Evolutionary conservation across 352 stramenopile species (phyloP).

Genomic region (Globisporangium lucens): DNA sequence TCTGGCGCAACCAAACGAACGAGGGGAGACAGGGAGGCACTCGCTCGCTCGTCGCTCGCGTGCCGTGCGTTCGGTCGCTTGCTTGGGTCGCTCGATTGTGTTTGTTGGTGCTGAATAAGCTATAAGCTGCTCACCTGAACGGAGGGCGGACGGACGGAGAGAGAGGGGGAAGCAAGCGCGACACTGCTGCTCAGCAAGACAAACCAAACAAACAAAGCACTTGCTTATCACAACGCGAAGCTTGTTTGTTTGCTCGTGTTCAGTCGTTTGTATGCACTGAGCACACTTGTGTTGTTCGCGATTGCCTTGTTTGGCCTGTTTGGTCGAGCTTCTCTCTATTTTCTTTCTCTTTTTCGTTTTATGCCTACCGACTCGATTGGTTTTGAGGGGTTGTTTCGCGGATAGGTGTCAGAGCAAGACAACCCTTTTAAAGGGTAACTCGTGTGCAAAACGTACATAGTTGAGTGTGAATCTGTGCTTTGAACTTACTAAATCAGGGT

Average conservation of each 20-base stretch:
- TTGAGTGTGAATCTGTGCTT: neutral
- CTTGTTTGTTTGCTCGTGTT: neutral
- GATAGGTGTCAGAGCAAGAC: neutral
- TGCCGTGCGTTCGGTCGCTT: conserved; percentile 5
- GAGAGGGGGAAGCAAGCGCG: neutral
- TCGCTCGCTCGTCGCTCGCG: neutral
- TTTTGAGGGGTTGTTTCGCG: neutral
- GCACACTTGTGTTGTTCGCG: neutral
- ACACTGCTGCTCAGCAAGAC: neutral
- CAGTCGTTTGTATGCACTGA: neutral
- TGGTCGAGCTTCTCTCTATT: neutral
- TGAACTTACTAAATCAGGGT: neutral
- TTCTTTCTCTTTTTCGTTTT: neutral
- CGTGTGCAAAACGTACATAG: neutral
- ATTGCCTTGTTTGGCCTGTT: neutral
- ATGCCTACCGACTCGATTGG: neutral
- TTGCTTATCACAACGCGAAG: neutral
- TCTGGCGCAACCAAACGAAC: conserved; percentile 7
- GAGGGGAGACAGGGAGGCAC: neutral
- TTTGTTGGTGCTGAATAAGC: conserved; percentile 1
- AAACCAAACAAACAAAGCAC: neutral
- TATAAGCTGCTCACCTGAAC: neutral
- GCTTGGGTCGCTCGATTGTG: neutral
- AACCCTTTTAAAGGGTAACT: neutral
- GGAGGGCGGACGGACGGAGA: neutral